Evolutionary conservation across 805 yeast genomes (phyloP), one percentile per base, ranked within the genome.

Genomic region (Pichia cabralensis): DNA sequence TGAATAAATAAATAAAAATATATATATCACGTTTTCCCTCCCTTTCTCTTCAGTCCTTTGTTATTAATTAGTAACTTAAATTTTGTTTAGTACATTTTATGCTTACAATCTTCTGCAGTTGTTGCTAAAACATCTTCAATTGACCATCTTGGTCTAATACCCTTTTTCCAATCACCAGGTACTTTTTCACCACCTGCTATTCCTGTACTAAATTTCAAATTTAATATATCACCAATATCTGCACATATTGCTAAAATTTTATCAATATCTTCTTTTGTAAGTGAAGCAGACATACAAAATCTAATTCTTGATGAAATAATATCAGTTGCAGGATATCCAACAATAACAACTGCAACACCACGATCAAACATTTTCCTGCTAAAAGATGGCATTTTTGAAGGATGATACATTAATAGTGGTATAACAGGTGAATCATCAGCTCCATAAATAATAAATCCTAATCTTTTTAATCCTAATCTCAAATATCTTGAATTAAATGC

Each of bases 291-390:
- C 48, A 92, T 79, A 67, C 99, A 92, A 49, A 92, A 74, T 58
- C 99, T 75, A 19, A 85, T 86, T 61, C 98, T 76, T 5, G 95
- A 81, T 24, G 86, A 74, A 28, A 84, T 76, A 45, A 92, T 68
- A 23, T 95, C 95, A 0, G 97, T 89, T 1, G 98, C 98, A 9
- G 99, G 99, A 55, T 92, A 92, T 24, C 97, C 96, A 28, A 89
- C 97, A 43, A 89, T 79, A 23, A 92, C 99, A 31, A 89, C 88
- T 3, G 98, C 98, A 41, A 92, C 78, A 34, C 81, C 81, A 58
- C 74, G 66, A 44, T 71, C 74, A 47, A 80, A 71, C 69, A 89
- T 71, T 70, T 75, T 72, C 55, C 95, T 72, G 30, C 95, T 80
- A 42, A 86, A 74, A 0, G 89, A 86, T 18, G 95, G 94, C 94